Conservation (phyloP, 1,284 basidiomycete species). For the Lignosus rhinocerotis region DNA sequence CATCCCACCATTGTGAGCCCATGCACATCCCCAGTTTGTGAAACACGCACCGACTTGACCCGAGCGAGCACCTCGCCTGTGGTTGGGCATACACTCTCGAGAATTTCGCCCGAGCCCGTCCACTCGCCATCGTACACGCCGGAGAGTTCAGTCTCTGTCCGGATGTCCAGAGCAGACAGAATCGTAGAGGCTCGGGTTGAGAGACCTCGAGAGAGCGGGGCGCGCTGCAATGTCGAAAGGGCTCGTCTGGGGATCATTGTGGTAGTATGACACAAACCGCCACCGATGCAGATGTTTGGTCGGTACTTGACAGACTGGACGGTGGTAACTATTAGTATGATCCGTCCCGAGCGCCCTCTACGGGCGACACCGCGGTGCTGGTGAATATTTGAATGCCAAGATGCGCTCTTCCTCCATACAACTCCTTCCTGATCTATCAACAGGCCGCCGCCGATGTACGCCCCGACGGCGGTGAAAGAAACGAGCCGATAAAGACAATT, state of each 20-base stretch:
- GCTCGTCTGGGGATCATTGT: conserved; percentile 21
- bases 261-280: not conserved
- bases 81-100: conserved; percentile 71
- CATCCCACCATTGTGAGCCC: not conserved
- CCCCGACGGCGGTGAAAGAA: too few relatives aligned
- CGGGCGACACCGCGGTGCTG: not conserved
- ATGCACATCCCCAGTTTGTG: not conserved
- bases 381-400: not conserved
- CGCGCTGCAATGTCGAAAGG: conserved; percentile 14
- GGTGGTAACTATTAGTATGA: not conserved
- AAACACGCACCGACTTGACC: conserved; percentile 57
- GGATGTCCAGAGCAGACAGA: conserved; percentile 63
- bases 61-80: conserved; percentile 75
- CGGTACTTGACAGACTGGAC: not conserved
- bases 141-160: conserved; percentile 45
- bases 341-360: conserved; percentile 13
- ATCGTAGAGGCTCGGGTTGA: conserved; percentile 67
- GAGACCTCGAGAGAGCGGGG: conserved; percentile 34
- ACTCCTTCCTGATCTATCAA: too few relatives aligned
- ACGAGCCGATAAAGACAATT: too few relatives aligned
- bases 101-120: conserved; percentile 71
- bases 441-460: too few relatives aligned
- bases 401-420: too few relatives aligned
- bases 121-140: conserved; percentile 81
- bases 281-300: not conserved